phyloP scores from a whole-genome alignment of 345 rosid species.

The Gossypium herbaceum region DNA sequence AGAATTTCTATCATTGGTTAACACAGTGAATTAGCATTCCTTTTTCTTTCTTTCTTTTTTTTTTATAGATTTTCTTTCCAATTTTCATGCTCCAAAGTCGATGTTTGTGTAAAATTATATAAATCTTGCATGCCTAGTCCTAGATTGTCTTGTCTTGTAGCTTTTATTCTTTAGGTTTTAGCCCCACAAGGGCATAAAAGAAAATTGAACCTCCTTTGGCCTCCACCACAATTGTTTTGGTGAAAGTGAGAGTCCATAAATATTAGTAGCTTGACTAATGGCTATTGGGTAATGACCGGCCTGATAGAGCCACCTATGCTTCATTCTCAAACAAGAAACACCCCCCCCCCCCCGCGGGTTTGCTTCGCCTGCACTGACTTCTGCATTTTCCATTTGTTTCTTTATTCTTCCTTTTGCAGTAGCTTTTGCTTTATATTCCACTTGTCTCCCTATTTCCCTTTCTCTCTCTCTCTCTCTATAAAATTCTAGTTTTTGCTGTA shows the following conservation, averaged over 20 bases:
- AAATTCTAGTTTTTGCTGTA: slow-evolving; percentile 11
- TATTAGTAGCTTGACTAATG: neutral
- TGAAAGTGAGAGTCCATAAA: slow-evolving; percentile 12
- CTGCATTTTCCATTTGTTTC: slow-evolving; percentile 18
- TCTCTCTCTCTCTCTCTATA: neutral
- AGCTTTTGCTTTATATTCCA: slow-evolving; percentile 25
- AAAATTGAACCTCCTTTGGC: neutral
- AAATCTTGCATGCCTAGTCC: slow-evolving; percentile 30
- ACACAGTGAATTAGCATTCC: slow-evolving; percentile 9
- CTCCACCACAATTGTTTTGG: neutral
- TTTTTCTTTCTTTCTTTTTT: neutral
- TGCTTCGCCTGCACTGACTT: slow-evolving; percentile 24
- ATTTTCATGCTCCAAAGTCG: neutral
- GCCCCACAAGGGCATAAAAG: slow-evolving; percentile 38
- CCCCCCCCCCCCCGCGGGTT: neutral
- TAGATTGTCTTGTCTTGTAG: slow-evolving; percentile 7
- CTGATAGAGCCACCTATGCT: slow-evolving; percentile 3
- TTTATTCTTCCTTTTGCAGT: slow-evolving; percentile 6
- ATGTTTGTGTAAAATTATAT: neutral
- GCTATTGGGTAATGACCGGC: slow-evolving; percentile 24
- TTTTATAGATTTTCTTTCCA: neutral
- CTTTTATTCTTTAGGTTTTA: slow-evolving; percentile 4
- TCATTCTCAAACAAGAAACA: slow-evolving; percentile 11
- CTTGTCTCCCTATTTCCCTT: slow-evolving; percentile 23
- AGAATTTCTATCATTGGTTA: slow-evolving; percentile 3